Conservation (phyloP, 148 eudicot genomes). For the Fagopyrum tataricum region DNA sequence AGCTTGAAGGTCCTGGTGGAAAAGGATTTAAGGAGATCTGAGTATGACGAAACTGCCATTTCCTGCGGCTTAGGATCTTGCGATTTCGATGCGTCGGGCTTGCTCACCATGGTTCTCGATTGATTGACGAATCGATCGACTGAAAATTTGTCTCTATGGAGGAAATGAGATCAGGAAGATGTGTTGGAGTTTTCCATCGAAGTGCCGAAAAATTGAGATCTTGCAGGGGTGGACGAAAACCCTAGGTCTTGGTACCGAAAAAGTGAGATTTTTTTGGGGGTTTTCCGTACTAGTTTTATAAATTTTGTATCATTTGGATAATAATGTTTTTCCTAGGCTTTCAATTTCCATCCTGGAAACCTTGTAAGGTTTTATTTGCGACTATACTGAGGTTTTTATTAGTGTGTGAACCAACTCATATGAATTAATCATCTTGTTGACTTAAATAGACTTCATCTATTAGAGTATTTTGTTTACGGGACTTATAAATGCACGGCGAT, state of each 20-base stretch:
- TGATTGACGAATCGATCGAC: neutral
- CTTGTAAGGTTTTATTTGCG: too few relatives aligned
- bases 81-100: constrained; percentile 7
- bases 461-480: too few relatives aligned
- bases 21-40: constrained; percentile 19
- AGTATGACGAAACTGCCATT: neutral
- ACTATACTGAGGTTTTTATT: too few relatives aligned
- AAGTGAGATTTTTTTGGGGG: too few relatives aligned
- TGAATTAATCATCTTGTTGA: too few relatives aligned
- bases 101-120: constrained; percentile 9
- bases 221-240: neutral
- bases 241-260: neutral
- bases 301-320: too few relatives aligned
- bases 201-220: neutral
- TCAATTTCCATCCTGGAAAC: too few relatives aligned
- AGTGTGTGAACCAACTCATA: too few relatives aligned
- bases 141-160: neutral
- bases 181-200: neutral
- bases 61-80: constrained; percentile 2
- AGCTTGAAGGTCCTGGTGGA: constrained; percentile 52
- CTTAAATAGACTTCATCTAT: too few relatives aligned
- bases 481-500: too few relatives aligned
- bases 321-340: too few relatives aligned
- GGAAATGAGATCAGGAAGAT: neutral
- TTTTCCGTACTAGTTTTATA: too few relatives aligned